These are phyloP conservation scores for Hypomyces rosellus DNA, from an alignment of 2,329 filamentous ascomycete species.

Conservation along the genomic window DNA sequence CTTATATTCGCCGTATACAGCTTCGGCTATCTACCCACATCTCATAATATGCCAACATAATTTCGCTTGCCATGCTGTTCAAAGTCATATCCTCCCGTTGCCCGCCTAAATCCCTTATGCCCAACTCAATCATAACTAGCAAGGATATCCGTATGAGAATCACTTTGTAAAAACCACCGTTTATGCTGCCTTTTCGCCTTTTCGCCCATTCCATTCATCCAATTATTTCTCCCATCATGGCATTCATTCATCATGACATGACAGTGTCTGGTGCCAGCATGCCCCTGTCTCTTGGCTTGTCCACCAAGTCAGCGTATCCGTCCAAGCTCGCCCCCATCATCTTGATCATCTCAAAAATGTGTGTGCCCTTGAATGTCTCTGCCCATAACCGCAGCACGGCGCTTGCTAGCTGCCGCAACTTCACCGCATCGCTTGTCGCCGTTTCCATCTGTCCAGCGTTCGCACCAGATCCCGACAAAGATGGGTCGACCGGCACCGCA, in stretches of 20 bases:
- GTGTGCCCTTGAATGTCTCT: conserved; percentile 54
- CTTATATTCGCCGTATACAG: no score
- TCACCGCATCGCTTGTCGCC: conserved; percentile 41
- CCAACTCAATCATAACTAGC: no score
- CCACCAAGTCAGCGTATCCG: conserved; percentile 49
- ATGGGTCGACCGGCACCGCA: conserved; percentile 53
- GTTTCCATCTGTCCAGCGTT: conserved; percentile 35
- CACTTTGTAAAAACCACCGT: no score
- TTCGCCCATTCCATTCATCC: no score
- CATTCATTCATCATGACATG: conserved; percentile 15
- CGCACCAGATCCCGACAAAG: conserved; percentile 39
- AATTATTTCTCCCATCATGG: no score
- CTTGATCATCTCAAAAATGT: conserved; percentile 55
- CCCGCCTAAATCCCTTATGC: no score
- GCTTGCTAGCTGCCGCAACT: conserved; percentile 49
- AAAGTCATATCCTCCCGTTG: no score
- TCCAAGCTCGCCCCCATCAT: conserved; percentile 53
- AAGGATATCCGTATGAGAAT: no score
- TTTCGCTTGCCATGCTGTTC: no score
- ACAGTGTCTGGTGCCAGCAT: conserved; percentile 24
- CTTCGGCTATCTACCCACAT: no score
- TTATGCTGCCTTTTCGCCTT: no score
- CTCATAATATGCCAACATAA: no score
- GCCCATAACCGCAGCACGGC: conserved; percentile 56
- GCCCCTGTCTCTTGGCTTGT: conserved; percentile 46